Conservation (phyloP, 805 yeast species). For the Starmerella riodocensis region DNA sequence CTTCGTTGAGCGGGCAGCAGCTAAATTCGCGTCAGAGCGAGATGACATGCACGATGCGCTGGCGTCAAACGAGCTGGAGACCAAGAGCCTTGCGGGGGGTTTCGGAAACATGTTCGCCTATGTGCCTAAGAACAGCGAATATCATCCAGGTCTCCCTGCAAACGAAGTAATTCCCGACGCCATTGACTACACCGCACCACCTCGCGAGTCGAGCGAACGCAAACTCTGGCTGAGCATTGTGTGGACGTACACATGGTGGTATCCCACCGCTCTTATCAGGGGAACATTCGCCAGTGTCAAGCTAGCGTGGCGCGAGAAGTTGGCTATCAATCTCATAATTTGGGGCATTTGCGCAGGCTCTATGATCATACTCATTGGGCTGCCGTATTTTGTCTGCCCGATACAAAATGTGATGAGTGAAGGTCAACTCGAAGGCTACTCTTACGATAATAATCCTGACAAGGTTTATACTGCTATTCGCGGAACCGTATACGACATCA, state of each 20-base stretch:
- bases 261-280: conserved; percentile 29
- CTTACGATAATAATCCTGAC: conserved; percentile 23
- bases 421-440: conserved; percentile 26
- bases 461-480: conserved; percentile 28
- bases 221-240: conserved; percentile 30
- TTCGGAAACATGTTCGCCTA: conserved; percentile 30
- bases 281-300: conserved; percentile 29
- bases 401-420: conserved; percentile 28
- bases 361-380: conserved; percentile 28
- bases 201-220: conserved; percentile 23
- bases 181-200: conserved; percentile 24
- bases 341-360: conserved; percentile 30
- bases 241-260: conserved; percentile 30
- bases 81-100: conserved; percentile 26
- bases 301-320: conserved; percentile 33
- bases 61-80: conserved; percentile 25
- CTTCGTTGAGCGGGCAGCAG: conserved; percentile 27
- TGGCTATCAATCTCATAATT: conserved; percentile 32
- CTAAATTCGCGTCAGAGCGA: conserved; percentile 19
- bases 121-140: conserved; percentile 8
- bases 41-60: conserved; percentile 16
- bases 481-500: conserved; percentile 31
- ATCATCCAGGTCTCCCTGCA: conserved; percentile 1
- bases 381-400: conserved; percentile 32
- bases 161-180: conserved; percentile 25